Evolutionary conservation across 1,284 basidiomycete species (phyloP).

Genomic region (Albatrellus sp.): DNA sequence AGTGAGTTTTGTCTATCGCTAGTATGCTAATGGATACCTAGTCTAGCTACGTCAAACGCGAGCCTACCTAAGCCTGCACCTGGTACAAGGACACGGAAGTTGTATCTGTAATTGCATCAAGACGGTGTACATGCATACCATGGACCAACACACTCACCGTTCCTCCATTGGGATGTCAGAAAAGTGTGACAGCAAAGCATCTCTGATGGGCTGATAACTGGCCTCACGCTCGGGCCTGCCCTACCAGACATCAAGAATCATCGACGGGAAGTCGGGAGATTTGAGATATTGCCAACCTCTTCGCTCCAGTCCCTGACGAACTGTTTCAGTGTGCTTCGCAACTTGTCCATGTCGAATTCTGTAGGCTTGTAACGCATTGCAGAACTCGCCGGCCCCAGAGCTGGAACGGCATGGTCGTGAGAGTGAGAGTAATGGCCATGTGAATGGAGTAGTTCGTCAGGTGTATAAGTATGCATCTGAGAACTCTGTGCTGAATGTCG

Average conservation of each 20-base stretch:
- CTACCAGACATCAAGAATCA: conserved; percentile 2
- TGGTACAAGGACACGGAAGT: conserved; percentile 72
- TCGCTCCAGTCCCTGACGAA: conserved; percentile 86
- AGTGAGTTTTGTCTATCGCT: background rate
- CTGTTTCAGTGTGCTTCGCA: conserved; percentile 82
- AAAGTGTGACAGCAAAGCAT: conserved; percentile 59
- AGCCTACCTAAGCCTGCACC: conserved; percentile 81
- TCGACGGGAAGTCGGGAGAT: background rate
- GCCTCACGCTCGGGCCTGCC: conserved; percentile 65
- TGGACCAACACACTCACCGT: conserved; percentile 24
- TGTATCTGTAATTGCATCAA: conserved; percentile 23
- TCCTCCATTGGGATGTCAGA: conserved; percentile 37
- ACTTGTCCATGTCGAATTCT: conserved; percentile 75
- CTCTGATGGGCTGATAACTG: conserved; percentile 72
- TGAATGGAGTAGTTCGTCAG: conserved; percentile 18
- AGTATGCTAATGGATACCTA: conserved; percentile 35
- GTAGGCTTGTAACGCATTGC: conserved; percentile 35
- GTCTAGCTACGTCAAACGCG: conserved; percentile 74
- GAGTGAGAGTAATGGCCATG: conserved; percentile 14
- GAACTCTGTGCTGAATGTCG: conserved; percentile 1
- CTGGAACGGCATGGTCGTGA: conserved; percentile 13
- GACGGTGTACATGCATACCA: background rate
- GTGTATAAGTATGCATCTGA: conserved; percentile 16
- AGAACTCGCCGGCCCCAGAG: conserved; percentile 10
- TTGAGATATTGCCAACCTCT: conserved; percentile 37